Conservation (phyloP, 345 rosid genomes). For the Dimocarpus longan region DNA sequence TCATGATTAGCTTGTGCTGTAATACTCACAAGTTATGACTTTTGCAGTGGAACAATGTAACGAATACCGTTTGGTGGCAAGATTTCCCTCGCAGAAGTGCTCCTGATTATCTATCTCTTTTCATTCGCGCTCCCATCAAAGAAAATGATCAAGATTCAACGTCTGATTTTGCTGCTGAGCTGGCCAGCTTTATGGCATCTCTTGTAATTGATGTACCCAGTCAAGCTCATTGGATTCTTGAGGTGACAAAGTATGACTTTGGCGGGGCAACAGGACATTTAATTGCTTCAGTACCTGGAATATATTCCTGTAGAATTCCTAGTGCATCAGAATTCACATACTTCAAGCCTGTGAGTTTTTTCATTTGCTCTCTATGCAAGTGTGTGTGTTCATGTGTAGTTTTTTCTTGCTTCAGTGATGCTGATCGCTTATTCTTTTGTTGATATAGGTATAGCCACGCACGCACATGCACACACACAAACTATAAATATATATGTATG, state of each 20-base stretch:
- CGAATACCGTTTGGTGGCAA: slow-evolving; percentile 98
- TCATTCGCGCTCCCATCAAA: slow-evolving; percentile 42
- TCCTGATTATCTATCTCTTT: slow-evolving; percentile 73
- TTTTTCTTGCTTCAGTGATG: slow-evolving; percentile 5
- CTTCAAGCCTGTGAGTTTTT: slow-evolving; percentile 42
- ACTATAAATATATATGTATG: too few relatives aligned
- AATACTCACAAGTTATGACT: slow-evolving; percentile 21
- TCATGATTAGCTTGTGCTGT: slow-evolving; percentile 2
- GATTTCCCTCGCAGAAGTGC: slow-evolving; percentile 73
- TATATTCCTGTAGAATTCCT: slow-evolving; percentile 56
- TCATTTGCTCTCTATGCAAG: not conserved
- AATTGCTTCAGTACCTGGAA: slow-evolving; percentile 85
- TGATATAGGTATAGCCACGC: not conserved
- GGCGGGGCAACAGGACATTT: slow-evolving; percentile 67
- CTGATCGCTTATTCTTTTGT: slow-evolving; percentile 5
- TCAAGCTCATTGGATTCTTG: slow-evolving; percentile 82
- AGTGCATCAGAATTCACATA: slow-evolving; percentile 32
- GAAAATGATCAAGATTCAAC: slow-evolving; percentile 36
- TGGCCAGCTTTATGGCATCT: slow-evolving; percentile 85
- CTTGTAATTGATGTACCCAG: slow-evolving; percentile 79
- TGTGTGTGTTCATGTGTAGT: not conserved
- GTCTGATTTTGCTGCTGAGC: slow-evolving; percentile 85
- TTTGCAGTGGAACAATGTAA: slow-evolving; percentile 84
- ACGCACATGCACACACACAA: not conserved
- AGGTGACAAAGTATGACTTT: slow-evolving; percentile 78